Base-by-base conservation (phyloP, 2,329 filamentous ascomycete species). In the Claviceps sp. region DNA sequence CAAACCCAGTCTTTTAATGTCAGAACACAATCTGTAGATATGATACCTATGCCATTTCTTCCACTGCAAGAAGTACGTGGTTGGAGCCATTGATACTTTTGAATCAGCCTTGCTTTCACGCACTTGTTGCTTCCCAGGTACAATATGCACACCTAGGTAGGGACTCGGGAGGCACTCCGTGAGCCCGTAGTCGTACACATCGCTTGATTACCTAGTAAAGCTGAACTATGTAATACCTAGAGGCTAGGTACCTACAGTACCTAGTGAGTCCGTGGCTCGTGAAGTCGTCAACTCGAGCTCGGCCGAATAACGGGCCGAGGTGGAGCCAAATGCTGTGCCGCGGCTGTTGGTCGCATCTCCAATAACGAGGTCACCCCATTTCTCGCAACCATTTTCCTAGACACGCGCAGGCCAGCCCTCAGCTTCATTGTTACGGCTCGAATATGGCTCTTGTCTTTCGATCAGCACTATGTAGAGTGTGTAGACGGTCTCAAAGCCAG, bases 391-490 rank as follows among this genome's bases (percentile, higher is more conserved):
- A 20, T 37, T 47, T 36, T 34, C 6, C 16, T 38, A 8, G n/a
- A 48, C 20, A 43, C 22, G 26, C n/a, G 26, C 34, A 34, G 9
- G 40, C 6, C 51, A 13, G 30, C 5, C 18, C 9, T 7, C 42
- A 14, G 26, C 36, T 14, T 9, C 6, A 8, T 47, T 24, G 9
- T 13, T 3, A 46, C 46, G 37, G 5, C 30, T 42, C 8, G 44
- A 59, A 37, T 16, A 72, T 72, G 67, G 61, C 61, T 55, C 51
- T 67, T 24, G 56, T 70, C 51, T 34, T 34, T 11, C 66, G 70
- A 38, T 62, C 67, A 40, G 63, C 61, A 30, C 54, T 70, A 48
- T 71, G 69, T 58, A 65, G 68, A 54, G 67, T 63, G 24, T 72
- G 70, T 56, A 63, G 64, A 49, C 63, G 63, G 47, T 61, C 65